Evolutionary conservation across 2,329 filamentous ascomycete species (phyloP), one percentile per base, ranked within the genome.

Genomic region (Colletotrichum nymphaeae): DNA sequence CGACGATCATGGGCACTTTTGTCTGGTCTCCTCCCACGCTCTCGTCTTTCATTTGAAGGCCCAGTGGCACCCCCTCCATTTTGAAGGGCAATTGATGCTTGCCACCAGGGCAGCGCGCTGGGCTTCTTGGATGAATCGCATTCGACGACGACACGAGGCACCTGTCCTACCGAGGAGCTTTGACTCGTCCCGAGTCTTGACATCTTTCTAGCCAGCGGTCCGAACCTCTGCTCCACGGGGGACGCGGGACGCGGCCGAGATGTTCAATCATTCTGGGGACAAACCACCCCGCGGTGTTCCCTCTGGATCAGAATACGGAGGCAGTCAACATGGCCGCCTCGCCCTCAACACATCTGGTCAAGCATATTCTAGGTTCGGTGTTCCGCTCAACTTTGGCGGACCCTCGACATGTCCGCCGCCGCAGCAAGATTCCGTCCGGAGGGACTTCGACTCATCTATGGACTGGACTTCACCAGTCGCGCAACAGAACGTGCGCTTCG

Each of bases 131-230:
- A 74, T 74, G 72, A 72, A 71, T 72, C 58, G 72, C 52, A 72
- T 72, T 74, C 63, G 72, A 74, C 68, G 56, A 74, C 68, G 68
- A 74, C 68, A 72, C 68, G 58, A 74, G 68, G 72, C 70, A 73
- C 67, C 77, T 83, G 82, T 81, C 78, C 78, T 75, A 78, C 77
- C 79, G 78, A 80, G 80, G 81, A 81, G 80, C 78, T 79, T 82
- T 79, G 81, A 83, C 80, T 82, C 79, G 80, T 78, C 78, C 53
- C 80, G 80, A 82, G 81, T 81, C 80, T 75, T 78, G 79, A 78
- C 78, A 81, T 75, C 72, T 49, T 49, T 22, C 19, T 76, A 79
- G 80, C 79, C 80, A 79, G 77, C 78, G 74, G 80, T 80, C 79
- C 76, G 79, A 78, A 77, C 80, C 74, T 64, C 73, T 75, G 76